phyloP scores from a whole-genome alignment of 2,329 filamentous ascomycete genomes.

The Sodiomyces alkalinus region DNA sequence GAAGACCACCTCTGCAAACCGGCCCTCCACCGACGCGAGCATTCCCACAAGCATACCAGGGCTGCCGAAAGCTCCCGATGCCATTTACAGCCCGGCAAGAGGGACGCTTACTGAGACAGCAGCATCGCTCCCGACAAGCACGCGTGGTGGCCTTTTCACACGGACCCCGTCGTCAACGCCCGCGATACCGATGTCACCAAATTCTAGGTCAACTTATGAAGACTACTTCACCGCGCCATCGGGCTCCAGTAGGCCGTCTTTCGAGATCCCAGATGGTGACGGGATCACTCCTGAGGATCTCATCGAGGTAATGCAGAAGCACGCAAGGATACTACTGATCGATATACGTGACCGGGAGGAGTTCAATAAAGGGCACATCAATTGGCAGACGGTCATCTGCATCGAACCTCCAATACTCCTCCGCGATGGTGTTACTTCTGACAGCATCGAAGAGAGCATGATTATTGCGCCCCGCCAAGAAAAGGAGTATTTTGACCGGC shows the following conservation, averaged over 20 bases:
- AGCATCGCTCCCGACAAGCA: conserved; percentile 49
- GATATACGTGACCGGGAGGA: conserved; percentile 69
- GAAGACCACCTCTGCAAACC: conserved; percentile 18
- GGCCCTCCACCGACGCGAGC: neutral
- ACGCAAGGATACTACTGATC: conserved; percentile 55
- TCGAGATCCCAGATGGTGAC: conserved; percentile 34
- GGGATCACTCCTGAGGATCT: conserved; percentile 55
- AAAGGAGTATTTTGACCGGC: conserved; percentile 53
- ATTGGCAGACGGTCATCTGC: conserved; percentile 71
- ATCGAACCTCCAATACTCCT: conserved; percentile 66
- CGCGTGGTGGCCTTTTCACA: conserved; percentile 46
- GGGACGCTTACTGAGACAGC: conserved; percentile 53
- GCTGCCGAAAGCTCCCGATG: conserved; percentile 56
- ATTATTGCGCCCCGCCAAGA: conserved; percentile 62
- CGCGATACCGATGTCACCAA: neutral
- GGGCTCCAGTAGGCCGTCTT: conserved; percentile 11
- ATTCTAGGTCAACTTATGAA: conserved; percentile 2
- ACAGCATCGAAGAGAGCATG: conserved; percentile 50
- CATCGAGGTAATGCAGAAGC: conserved; percentile 48
- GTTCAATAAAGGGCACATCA: conserved; percentile 82
- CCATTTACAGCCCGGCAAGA: conserved; percentile 64
- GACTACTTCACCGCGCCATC: conserved; percentile 10
- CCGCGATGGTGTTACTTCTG: conserved; percentile 49
- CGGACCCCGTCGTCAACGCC: conserved; percentile 25
- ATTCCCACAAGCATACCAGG: conserved; percentile 30